phyloP scores from a whole-genome alignment of 2,329 filamentous ascomycete species.

The Plectosphaerella plurivora region DNA sequence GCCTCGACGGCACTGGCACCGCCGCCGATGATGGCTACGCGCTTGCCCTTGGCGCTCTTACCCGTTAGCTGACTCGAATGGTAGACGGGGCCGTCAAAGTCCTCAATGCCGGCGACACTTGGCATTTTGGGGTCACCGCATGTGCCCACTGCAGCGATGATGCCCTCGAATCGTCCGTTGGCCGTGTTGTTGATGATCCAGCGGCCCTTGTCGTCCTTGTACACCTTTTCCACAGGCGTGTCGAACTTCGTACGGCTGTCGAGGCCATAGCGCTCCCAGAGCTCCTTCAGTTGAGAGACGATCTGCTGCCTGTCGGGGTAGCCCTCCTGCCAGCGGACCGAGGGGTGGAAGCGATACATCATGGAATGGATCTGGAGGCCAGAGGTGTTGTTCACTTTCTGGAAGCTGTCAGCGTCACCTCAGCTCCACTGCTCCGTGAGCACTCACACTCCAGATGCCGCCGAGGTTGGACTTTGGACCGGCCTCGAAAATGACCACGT shows the following conservation, averaged over 20 bases:
- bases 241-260: conserved; percentile 69
- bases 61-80: conserved; percentile 73
- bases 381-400: conserved; percentile 78
- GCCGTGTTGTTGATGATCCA: conserved; percentile 75
- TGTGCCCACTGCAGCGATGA: conserved; percentile 74
- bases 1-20: conserved; percentile 80
- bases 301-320: conserved; percentile 78
- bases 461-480: conserved; percentile 62
- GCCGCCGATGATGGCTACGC: conserved; percentile 70
- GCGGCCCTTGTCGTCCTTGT: conserved; percentile 61
- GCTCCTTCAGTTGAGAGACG: conserved; percentile 61
- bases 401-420: not conserved
- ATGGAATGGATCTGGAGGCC: conserved; percentile 78
- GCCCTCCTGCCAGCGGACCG: conserved; percentile 67
- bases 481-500: conserved; percentile 74
- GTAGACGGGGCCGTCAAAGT: conserved; percentile 67
- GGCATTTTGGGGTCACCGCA: conserved; percentile 77
- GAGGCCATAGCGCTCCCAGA: conserved; percentile 74
- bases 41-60: conserved; percentile 68
- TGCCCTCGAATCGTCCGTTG: conserved; percentile 70
- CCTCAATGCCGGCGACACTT: conserved; percentile 62
- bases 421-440: not conserved
- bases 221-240: conserved; percentile 63
- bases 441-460: conserved; percentile 70
- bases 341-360: conserved; percentile 87